Percentiles rank a stretch among this genome's conserved stretches.
phyloP scores from a whole-genome alignment of 1,139 yeast genomes.

The Kurtzmaniella quercitrusa region DNA sequence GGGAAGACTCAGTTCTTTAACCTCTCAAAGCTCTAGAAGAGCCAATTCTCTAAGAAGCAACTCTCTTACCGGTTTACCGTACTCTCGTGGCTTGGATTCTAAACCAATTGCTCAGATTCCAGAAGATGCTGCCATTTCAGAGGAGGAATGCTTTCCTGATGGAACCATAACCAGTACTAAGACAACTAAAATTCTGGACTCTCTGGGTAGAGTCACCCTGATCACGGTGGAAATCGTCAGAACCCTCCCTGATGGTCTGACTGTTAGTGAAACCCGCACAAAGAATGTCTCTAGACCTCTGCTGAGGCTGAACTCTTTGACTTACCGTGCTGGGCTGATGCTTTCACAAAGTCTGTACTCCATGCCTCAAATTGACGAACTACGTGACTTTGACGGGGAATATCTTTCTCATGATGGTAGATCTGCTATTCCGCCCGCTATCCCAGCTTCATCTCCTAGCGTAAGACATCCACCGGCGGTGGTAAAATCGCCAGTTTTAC shows the following conservation, averaged over 20 bases:
- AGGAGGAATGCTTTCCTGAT: conserved; percentile 20
- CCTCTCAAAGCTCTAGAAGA: conserved; percentile 2
- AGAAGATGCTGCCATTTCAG: conserved; percentile 5
- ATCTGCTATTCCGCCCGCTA: not conserved
- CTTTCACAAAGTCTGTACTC: conserved; percentile 9
- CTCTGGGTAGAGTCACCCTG: conserved; percentile 39
- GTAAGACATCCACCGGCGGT: not conserved
- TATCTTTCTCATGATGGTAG: not conserved
- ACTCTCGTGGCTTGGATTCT: not conserved
- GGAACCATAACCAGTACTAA: conserved; percentile 35
- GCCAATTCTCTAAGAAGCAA: conserved; percentile 6
- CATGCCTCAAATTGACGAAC: conserved; percentile 40
- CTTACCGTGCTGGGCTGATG: conserved; percentile 6
- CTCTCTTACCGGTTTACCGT: conserved; percentile 6
- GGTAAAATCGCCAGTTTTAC: not conserved
- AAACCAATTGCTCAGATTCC: conserved; percentile 3
- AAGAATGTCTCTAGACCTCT: conserved; percentile 36
- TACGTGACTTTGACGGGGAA: conserved; percentile 40
- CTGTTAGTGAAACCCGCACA: conserved; percentile 42
- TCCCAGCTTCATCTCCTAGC: not conserved
- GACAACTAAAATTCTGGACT: conserved; percentile 42
- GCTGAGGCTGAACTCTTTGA: conserved; percentile 32
- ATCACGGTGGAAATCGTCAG: conserved; percentile 41
- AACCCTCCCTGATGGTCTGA: conserved; percentile 43
- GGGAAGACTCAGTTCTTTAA: conserved; percentile 1